Base-by-base conservation (phyloP, 116 monocot species). In the Trichopus zeylanicus region DNA sequence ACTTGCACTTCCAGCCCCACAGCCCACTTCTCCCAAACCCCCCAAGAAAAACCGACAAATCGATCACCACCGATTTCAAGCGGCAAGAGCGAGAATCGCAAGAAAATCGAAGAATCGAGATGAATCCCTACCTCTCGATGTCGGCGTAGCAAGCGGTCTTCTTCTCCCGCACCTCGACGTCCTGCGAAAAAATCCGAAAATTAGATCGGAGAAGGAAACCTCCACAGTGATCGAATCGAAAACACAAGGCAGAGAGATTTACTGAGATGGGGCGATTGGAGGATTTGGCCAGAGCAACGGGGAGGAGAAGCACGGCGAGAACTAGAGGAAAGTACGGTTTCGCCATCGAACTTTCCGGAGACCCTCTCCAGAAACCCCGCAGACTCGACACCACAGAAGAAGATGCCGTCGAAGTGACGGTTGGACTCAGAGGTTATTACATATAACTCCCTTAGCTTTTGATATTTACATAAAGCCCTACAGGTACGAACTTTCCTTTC, bases 141-240 rank as follows among this genome's bases (percentile, higher is more conserved):
- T 92, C 92, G 13, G 85, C 80, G 55, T 92, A 92, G 75, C 98
- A 98, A 34, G 68, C 66, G 57, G 60, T 51, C 74, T 98, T 98
- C 82, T 74, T 98, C 54, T 82, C 75, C 31, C 77, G 42, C 60
- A 98, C 78, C 78, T 98, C 91, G 28, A 25, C 25, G 18, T 98
- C 91, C 98, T 91, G 73, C 59, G n/a, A 51, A 46, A 55, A 15
- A 13, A 53, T 4, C 16, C 20, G 24, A 18, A 19, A 67, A 16
- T 27, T 24, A 13, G 37, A 28, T 23, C 24, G 34, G 52, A n/a
- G 24, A 65, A 7, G 6, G 55, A 57, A 35, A 51, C 48, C 68
- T 28, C n/a, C n/a, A n/a, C n/a, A n/a, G n/a, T 55, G 56, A 53
- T 0, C 31, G 19, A 28, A 31, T 7, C 9, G 21, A 0, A 26